phyloP scores from a whole-genome alignment of 352 stramenopile genomes.

The Globisporangium parvum region DNA sequence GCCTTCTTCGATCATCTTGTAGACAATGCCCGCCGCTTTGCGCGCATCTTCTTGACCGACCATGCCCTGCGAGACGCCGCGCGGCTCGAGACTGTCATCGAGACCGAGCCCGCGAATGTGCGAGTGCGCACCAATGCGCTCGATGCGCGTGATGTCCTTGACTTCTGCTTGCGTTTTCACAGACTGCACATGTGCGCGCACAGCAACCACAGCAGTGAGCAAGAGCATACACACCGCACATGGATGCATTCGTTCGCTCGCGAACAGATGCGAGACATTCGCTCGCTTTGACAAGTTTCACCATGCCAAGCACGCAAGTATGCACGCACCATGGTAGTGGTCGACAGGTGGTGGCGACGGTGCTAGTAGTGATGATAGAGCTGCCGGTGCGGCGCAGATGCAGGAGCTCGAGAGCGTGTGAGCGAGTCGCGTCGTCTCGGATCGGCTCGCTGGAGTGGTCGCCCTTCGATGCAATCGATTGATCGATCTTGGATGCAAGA shows the following conservation, averaged over 20 bases:
- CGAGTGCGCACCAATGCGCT: constrained; percentile 98
- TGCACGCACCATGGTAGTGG: too few relatives aligned
- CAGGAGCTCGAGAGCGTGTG: not conserved
- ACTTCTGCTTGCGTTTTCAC: constrained; percentile 88
- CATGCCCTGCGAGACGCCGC: constrained; percentile 93
- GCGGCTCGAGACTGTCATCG: constrained; percentile 95
- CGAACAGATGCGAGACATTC: too few relatives aligned
- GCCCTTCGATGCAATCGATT: not conserved
- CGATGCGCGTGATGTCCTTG: constrained; percentile 96
- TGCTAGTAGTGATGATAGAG: not conserved
- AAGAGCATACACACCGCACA: not conserved
- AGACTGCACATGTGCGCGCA: constrained; percentile 15
- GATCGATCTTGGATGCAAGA: not conserved
- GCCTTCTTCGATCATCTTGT: constrained; percentile 98
- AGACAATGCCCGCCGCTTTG: constrained; percentile 93
- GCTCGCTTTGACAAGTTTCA: too few relatives aligned
- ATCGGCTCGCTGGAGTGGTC: not conserved
- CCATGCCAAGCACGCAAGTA: too few relatives aligned
- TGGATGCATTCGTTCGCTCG: too few relatives aligned
- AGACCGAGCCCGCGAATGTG: constrained; percentile 98
- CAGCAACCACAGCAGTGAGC: not conserved
- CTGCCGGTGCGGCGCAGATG: not conserved
- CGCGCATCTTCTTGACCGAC: constrained; percentile 93
- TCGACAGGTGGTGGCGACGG: too few relatives aligned
- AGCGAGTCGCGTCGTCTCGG: not conserved